Conservation (phyloP, 345 rosid species). For the Camelina neglecta region DNA sequence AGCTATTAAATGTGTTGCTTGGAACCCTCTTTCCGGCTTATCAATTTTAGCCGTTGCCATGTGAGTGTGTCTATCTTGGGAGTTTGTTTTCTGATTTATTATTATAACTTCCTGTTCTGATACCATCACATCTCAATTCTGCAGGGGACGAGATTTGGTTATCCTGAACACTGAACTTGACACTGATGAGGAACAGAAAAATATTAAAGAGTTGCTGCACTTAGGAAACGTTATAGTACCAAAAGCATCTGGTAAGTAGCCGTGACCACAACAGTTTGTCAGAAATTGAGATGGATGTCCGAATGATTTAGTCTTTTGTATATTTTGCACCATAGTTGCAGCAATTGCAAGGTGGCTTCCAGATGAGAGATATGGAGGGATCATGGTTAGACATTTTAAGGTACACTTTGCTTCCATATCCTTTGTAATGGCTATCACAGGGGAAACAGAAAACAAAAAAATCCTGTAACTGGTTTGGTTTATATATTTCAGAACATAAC, state of each 20-base stretch:
- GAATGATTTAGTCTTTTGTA: neutral
- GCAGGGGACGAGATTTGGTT: conserved; percentile 45
- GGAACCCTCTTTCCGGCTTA: conserved; percentile 82
- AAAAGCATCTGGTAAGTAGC: conserved; percentile 36
- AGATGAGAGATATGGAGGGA: conserved; percentile 68
- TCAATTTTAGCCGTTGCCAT: conserved; percentile 71
- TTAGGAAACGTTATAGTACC: conserved; percentile 31
- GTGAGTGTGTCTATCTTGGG: conserved; percentile 50
- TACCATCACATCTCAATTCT: conserved; percentile 2
- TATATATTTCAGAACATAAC: conserved; percentile 64
- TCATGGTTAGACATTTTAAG: conserved; percentile 80
- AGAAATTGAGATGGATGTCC: too few relatives aligned
- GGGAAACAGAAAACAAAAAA: too few relatives aligned
- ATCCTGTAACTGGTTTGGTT: conserved; percentile 2
- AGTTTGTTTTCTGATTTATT: neutral
- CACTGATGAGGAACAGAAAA: conserved; percentile 40
- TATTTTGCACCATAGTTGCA: conserved; percentile 12
- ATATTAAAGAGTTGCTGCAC: conserved; percentile 39
- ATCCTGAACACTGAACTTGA: conserved; percentile 46
- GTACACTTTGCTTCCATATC: conserved; percentile 43
- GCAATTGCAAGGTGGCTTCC: conserved; percentile 70
- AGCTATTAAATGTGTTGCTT: conserved; percentile 67
- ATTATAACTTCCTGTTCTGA: neutral
- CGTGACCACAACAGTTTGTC: too few relatives aligned
- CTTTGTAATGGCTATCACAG: too few relatives aligned